Evolutionary conservation across 225 moss, liverwort and hornwort species (phyloP).

Genomic region (Rhytidiadelphus loreus): DNA sequence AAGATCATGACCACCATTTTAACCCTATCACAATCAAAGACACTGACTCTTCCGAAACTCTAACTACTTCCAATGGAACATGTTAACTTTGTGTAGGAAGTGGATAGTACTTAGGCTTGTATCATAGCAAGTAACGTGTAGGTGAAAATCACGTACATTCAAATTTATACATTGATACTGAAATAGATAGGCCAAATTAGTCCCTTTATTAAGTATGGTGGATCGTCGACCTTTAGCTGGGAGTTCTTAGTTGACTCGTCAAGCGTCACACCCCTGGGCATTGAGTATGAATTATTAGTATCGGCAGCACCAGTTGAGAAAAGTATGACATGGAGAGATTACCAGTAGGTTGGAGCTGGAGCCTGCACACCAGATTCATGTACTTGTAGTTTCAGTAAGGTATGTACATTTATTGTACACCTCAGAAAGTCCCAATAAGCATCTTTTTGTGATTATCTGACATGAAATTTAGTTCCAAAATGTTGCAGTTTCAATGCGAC

Average conservation of each 20-base stretch:
- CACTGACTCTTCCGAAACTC: background rate
- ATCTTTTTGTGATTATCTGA: background rate
- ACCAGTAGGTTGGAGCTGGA: background rate
- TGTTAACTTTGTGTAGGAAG: background rate
- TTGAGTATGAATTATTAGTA: background rate
- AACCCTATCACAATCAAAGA: constrained; percentile 14
- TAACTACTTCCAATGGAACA: background rate
- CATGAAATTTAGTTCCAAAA: background rate
- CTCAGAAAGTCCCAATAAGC: background rate
- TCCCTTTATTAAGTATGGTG: background rate
- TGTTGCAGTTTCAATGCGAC: background rate
- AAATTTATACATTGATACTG: background rate
- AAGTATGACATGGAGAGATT: background rate
- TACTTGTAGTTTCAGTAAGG: background rate
- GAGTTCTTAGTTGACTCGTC: background rate
- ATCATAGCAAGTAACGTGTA: background rate
- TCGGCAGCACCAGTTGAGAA: background rate
- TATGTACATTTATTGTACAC: background rate
- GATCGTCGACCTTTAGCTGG: background rate
- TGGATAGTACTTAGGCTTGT: background rate
- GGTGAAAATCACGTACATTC: background rate
- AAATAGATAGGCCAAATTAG: background rate
- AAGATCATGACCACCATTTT: constrained; percentile 56
- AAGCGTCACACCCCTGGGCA: background rate
- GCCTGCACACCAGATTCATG: background rate